A percentile compares a stretch with the other conserved stretches of the same genome.
These are phyloP conservation scores for Podaxis sp. DNA, from an alignment of 768 basidiomycete genomes.

Conservation along the genomic window DNA sequence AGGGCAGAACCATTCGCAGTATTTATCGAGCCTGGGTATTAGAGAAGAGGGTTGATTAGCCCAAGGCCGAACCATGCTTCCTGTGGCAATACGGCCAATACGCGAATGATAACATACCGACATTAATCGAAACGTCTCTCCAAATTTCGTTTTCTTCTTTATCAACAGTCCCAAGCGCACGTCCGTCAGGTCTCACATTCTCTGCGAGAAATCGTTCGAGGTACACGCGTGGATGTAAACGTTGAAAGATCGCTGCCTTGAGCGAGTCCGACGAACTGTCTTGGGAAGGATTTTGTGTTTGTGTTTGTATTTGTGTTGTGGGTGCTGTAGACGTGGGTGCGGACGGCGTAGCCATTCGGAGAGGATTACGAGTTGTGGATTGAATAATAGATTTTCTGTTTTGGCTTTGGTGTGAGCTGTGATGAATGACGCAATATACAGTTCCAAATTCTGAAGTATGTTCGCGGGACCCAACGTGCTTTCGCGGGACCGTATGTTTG, in stretches of 20 bases:
- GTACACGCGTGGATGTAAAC: conserved; percentile 86
- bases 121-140: conserved; percentile 56
- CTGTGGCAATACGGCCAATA: no score
- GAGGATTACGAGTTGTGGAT: no score
- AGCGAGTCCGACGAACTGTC: conserved; percentile 35
- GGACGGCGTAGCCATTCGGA: no score
- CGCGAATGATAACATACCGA: neutral
- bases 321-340: no score
- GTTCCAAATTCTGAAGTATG: no score
- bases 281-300: conserved; percentile 10
- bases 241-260: conserved; percentile 70
- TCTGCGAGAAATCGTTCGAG: conserved; percentile 84
- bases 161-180: conserved; percentile 38
- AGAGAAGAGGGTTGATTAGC: neutral
- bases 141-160: conserved; percentile 40
- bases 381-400: no score
- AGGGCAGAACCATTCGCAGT: conserved; percentile 94
- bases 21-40: conserved; percentile 76
- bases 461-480: no score
- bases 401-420: no score
- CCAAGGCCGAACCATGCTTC: no score
- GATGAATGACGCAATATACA: no score
- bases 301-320: no score
- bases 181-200: conserved; percentile 79
- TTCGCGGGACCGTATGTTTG: no score